Percentiles rank a stretch among this genome's conserved stretches.
These are phyloP conservation scores for Plicaturopsis crispa DNA, from an alignment of 768 basidiomycete genomes.

Conservation along the genomic window DNA sequence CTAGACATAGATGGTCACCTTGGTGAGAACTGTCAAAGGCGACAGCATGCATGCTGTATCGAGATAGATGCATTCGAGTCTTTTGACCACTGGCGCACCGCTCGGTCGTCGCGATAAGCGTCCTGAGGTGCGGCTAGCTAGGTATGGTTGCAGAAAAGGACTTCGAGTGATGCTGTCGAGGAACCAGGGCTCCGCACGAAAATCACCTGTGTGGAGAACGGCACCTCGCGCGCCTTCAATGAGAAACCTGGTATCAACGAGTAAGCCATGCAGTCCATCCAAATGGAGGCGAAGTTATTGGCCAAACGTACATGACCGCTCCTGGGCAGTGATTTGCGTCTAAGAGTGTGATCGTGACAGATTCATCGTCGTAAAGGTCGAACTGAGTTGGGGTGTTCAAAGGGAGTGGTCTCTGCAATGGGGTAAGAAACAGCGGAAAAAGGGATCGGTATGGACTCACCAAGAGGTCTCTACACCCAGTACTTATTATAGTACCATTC, in stretches of 20 bases:
- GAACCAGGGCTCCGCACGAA: slow-evolving; percentile 82
- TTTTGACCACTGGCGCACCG: slow-evolving; percentile 34
- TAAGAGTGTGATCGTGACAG: slow-evolving; percentile 68
- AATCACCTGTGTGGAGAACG: slow-evolving; percentile 89
- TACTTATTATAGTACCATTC: slow-evolving; percentile 40
- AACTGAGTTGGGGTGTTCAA: slow-evolving; percentile 58
- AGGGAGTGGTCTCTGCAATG: slow-evolving; percentile 44
- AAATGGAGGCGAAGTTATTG: background rate
- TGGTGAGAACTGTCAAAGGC: slow-evolving; percentile 44
- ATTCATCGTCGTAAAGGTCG: slow-evolving; percentile 46
- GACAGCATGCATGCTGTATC: slow-evolving; percentile 71
- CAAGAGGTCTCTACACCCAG: slow-evolving; percentile 59
- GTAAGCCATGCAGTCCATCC: background rate
- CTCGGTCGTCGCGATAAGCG: slow-evolving; percentile 15
- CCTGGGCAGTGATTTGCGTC: slow-evolving; percentile 97
- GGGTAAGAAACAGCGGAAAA: background rate
- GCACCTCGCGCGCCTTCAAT: slow-evolving; percentile 65
- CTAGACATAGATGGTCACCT: slow-evolving; percentile 35
- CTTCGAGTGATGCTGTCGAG: slow-evolving; percentile 61
- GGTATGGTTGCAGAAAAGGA: slow-evolving; percentile 65
- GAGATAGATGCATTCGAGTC: slow-evolving; percentile 72
- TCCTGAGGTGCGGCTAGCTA: slow-evolving; percentile 32
- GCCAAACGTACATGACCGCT: slow-evolving; percentile 70
- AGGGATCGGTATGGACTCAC: slow-evolving; percentile 27
- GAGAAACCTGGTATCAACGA: slow-evolving; percentile 56